phyloP scores from a whole-genome alignment of 2,329 filamentous ascomycete genomes.

The Paramyrothecium sp. region DNA sequence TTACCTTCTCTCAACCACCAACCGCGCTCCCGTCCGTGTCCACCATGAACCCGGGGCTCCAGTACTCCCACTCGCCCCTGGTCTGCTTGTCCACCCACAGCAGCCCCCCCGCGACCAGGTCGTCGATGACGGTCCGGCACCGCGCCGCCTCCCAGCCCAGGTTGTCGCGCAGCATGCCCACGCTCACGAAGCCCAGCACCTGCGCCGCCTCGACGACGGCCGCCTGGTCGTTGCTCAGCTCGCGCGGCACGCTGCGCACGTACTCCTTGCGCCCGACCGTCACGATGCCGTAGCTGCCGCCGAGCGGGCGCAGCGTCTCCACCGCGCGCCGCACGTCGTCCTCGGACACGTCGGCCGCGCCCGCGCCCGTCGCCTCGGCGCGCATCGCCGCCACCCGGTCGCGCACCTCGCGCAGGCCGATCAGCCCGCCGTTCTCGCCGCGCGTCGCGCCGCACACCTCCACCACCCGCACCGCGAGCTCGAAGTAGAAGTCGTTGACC shows the following conservation, averaged over 20 bases:
- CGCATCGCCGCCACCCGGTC: constrained; percentile 71
- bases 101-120: constrained; percentile 83
- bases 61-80: constrained; percentile 82
- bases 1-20: constrained; percentile 10
- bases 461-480: constrained; percentile 91
- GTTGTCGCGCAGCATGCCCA: constrained; percentile 86
- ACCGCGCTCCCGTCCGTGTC: constrained; percentile 27
- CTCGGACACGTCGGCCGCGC: constrained; percentile 75
- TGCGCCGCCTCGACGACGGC: constrained; percentile 90
- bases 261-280: constrained; percentile 81
- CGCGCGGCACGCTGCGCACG: constrained; percentile 90
- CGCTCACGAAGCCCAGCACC: constrained; percentile 83
- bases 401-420: constrained; percentile 78
- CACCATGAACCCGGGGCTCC: constrained; percentile 77
- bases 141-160: constrained; percentile 81
- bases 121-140: constrained; percentile 86
- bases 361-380: constrained; percentile 56
- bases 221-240: constrained; percentile 91
- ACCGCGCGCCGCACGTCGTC: constrained; percentile 92
- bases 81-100: constrained; percentile 91
- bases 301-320: constrained; percentile 80
- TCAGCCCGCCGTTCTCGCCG: constrained; percentile 87
- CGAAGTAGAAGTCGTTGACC: constrained; percentile 98
- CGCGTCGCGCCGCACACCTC: constrained; percentile 87
- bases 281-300: constrained; percentile 82